Conservation (phyloP, 139 green algal species). For the Chlamydomonas incerta region DNA sequence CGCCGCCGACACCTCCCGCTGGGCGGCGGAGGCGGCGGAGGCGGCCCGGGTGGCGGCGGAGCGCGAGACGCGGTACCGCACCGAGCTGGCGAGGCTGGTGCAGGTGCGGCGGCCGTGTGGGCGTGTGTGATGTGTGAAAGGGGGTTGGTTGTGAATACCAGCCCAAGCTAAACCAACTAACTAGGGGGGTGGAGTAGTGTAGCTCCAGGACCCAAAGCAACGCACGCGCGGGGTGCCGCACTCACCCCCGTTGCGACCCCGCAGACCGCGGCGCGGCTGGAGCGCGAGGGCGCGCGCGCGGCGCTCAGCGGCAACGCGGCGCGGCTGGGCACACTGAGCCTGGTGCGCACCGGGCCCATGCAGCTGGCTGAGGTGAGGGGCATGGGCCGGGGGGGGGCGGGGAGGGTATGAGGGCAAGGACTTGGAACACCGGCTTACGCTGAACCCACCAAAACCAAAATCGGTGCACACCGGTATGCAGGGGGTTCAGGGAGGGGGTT, state of each 20-base stretch:
- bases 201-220: no score
- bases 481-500: no score
- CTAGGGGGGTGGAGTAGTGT: no score
- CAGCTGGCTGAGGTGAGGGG: constrained; percentile 41
- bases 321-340: constrained; percentile 55
- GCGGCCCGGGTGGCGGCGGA: constrained; percentile 7
- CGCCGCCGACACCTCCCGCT: neutral
- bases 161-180: no score
- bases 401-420: no score
- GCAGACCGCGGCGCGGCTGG: neutral
- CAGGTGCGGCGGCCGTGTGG: constrained; percentile 16
- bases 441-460: no score
- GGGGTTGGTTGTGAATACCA: neutral
- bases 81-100: constrained; percentile 20
- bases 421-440: no score
- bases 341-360: constrained; percentile 56
- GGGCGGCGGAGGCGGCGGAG: constrained; percentile 1
- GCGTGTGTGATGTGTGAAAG: neutral
- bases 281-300: constrained; percentile 17
- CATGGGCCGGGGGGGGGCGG: no score
- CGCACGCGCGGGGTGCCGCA: no score
- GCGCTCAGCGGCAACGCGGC: constrained; percentile 41
- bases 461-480: no score
- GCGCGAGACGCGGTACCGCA: constrained; percentile 21
- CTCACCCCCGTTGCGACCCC: no score